A percentile compares a stretch with the other conserved stretches of the same genome.
Evolutionary conservation across 176 grass and related monocot species (phyloP).

Genomic region (Aegilops sharonensis): DNA sequence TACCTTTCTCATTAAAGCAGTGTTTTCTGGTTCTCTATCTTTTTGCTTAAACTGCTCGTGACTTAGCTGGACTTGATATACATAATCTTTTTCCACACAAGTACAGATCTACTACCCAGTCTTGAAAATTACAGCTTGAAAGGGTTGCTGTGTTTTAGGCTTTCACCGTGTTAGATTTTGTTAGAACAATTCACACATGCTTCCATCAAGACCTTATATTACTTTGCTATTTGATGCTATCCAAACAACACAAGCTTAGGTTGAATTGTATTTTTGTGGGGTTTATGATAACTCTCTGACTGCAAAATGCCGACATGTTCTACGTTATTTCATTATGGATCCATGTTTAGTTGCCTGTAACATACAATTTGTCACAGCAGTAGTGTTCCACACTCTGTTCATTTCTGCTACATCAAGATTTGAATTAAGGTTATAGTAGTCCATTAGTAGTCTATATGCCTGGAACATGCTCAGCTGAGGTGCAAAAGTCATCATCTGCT

Average conservation of each 20-base stretch:
- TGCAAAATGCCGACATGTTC: not conserved
- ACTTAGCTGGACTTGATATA: constrained; percentile 12
- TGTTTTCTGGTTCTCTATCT: not conserved
- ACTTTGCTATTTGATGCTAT: not conserved
- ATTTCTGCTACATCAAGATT: constrained; percentile 13
- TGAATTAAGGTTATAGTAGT: constrained; percentile 2
- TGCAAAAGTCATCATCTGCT: not conserved
- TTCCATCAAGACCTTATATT: constrained; percentile 7
- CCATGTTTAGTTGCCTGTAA: not conserved
- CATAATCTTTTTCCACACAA: not conserved
- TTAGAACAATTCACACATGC: not conserved
- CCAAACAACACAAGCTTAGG: not conserved
- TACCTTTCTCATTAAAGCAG: not conserved
- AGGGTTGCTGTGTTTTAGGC: not conserved
- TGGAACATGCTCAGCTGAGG: not conserved
- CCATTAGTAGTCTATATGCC: not conserved
- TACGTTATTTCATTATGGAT: not conserved
- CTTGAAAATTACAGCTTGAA: not conserved
- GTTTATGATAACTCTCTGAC: not conserved
- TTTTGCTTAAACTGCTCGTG: constrained; percentile 11
- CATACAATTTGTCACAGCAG: constrained; percentile 1
- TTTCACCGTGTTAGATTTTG: not conserved
- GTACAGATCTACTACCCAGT: not conserved
- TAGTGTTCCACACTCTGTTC: not conserved
- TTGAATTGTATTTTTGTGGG: not conserved